phyloP scores from a whole-genome alignment of 192 early-diverging fungal genomes.

The Linnemannia schmuckeri region DNA sequence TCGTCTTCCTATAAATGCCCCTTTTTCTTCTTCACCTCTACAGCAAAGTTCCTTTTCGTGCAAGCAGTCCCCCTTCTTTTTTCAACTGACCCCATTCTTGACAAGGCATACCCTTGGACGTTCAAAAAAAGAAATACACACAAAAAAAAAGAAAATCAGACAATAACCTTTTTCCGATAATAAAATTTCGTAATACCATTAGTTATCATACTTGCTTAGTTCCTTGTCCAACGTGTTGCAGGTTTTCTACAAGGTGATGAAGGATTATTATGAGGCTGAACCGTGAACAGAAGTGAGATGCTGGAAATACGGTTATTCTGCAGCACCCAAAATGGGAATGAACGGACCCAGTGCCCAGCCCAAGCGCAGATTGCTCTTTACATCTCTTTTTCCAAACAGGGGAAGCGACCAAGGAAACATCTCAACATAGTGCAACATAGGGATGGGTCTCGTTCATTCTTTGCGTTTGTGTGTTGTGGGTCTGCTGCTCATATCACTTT shows the following conservation, averaged over 20 bases:
- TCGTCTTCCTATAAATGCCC: neutral
- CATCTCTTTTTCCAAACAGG: neutral
- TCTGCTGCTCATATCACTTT: no score
- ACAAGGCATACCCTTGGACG: conserved; percentile 6
- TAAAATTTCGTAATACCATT: conserved; percentile 9
- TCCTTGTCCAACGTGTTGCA: neutral
- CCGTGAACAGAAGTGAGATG: no score
- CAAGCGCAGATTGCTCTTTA: no score
- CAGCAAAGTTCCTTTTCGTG: no score
- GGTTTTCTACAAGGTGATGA: neutral
- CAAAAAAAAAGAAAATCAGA: neutral
- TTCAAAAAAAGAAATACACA: neutral
- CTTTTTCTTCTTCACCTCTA: neutral
- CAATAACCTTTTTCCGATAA: neutral
- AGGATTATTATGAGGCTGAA: neutral
- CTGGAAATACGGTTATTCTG: neutral
- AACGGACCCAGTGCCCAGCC: no score
- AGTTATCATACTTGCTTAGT: neutral
- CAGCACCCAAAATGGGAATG: neutral
- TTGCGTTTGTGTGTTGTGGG: neutral
- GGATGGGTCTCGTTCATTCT: neutral
- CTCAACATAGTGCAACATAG: no score
- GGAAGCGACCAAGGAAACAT: neutral
- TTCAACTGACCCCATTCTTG: conserved; percentile 3
- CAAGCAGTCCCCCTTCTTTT: neutral